Conservation (phyloP, 78 protist genomes). For the Emiliania huxleyi region DNA sequence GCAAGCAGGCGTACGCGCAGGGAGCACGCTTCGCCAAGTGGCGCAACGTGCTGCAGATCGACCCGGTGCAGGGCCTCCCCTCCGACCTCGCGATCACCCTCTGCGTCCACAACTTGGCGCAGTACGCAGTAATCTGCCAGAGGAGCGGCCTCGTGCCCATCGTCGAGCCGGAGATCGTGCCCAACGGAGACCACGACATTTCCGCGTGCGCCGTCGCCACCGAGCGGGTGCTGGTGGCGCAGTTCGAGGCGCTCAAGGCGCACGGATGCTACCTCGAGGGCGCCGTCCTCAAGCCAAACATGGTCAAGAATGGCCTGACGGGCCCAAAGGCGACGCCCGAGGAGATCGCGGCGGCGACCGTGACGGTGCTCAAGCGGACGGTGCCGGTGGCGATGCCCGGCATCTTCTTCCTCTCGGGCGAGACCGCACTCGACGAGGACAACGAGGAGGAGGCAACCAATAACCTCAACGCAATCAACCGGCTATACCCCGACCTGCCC, state of each 20-base stretch:
- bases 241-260: slow-evolving; percentile 40
- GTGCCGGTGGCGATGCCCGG: slow-evolving; percentile 92
- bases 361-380: slow-evolving; percentile 81
- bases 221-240: slow-evolving; percentile 33
- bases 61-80: slow-evolving; percentile 55
- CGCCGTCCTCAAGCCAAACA: slow-evolving; percentile 88
- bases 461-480: slow-evolving; percentile 89
- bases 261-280: slow-evolving; percentile 69
- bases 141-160: slow-evolving; percentile 87
- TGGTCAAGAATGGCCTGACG: slow-evolving; percentile 61
- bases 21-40: slow-evolving; percentile 95
- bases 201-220: slow-evolving; percentile 29
- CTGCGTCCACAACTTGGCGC: slow-evolving; percentile 85
- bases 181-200: slow-evolving; percentile 64
- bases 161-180: slow-evolving; percentile 92
- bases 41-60: slow-evolving; percentile 71
- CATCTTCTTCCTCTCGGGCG: slow-evolving; percentile 87
- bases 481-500: slow-evolving; percentile 57
- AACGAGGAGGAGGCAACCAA: slow-evolving; percentile 85
- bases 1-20: slow-evolving; percentile 78
- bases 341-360: slow-evolving; percentile 75
- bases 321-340: slow-evolving; percentile 51
- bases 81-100: slow-evolving; percentile 72
- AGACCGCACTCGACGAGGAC: slow-evolving; percentile 58
- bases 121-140: slow-evolving; percentile 88